Evolutionary conservation across 495 filamentous ascomycete genomes (phyloP), one percentile per base, ranked within the genome.

Genomic region (Penicillium egyptiacum): DNA sequence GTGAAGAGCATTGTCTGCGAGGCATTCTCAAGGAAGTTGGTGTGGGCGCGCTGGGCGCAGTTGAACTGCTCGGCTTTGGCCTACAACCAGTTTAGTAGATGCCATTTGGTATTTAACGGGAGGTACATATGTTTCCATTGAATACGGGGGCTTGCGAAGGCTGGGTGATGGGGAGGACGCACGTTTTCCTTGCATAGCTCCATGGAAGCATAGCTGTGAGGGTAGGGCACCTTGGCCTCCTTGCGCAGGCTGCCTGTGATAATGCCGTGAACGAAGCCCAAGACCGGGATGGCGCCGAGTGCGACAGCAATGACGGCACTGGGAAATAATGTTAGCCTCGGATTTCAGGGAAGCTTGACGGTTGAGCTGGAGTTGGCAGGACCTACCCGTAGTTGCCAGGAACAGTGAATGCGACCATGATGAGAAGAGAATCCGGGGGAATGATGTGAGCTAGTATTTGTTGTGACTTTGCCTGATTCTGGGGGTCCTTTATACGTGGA

Each of bases 11-110:
- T 77, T 26, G 84, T 76, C 57, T 77, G 74, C 5, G 83, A 63
- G 17, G 83, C 68, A 66, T 87, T 87, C 71, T 92, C 88, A 47
- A 83, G 75, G 71, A 81, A 90, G 72, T 90, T 89, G 58, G 72
- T 65, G 75, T 92, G 88, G 5, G 88, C 84, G 51, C 88, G 83
- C 70, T 91, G 88, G 40, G 86, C 85, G 75, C 83, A 84, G 67
- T 86, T 86, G 76, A 86, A 86, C 43, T 74, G 57, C 46, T 80
- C 65, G 39, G 76, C 74, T 52, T 68, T 70, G 61, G 70, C 53
- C 73, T 79, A 63, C 19, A 31, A 16, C 39, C 2, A 12, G 11
- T 16, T 22, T 23, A 22, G 42, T 26, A 23, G 3, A 37, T 54
- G 30, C 16, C 5, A 8, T 6, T 12, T 33, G 17, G n/a, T 22